A percentile compares a stretch with the other conserved stretches of the same genome.
phyloP scores from a whole-genome alignment of 306 rosid species.

The Pachyrhizus erosus region DNA sequence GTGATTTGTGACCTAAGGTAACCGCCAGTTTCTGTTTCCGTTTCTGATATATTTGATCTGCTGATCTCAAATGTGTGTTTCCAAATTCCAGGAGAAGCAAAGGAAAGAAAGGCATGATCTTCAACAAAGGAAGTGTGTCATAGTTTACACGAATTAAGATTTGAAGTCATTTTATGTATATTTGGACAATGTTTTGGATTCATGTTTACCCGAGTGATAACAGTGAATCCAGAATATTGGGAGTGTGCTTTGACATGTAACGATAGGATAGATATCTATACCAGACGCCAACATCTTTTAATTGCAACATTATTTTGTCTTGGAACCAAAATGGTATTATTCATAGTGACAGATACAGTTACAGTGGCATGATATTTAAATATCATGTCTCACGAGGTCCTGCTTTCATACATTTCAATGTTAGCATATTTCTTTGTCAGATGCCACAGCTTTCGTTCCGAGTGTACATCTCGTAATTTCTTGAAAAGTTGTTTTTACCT shows the following conservation, averaged over 20 bases:
- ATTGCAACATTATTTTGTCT: background rate
- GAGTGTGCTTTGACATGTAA: background rate
- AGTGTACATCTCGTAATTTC: background rate
- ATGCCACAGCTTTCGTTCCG: background rate
- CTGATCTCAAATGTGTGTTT: slow-evolving; percentile 20
- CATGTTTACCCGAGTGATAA: background rate
- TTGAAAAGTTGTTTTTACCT: background rate
- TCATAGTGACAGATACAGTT: background rate
- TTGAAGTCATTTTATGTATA: slow-evolving; percentile 2
- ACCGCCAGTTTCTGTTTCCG: slow-evolving; percentile 7
- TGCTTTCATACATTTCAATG: background rate
- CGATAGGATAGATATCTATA: background rate
- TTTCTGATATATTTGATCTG: slow-evolving; percentile 25
- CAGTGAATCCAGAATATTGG: slow-evolving; percentile 6
- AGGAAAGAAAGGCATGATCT: slow-evolving; percentile 24
- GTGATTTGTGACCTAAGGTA: slow-evolving; percentile 7
- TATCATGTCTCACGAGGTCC: slow-evolving; percentile 9
- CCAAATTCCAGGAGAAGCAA: background rate
- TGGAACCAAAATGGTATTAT: background rate
- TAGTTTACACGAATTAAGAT: background rate
- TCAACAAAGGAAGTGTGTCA: slow-evolving; percentile 21
- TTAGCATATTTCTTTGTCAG: background rate
- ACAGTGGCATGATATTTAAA: background rate
- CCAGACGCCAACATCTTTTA: background rate
- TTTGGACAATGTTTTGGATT: slow-evolving; percentile 18